phyloP scores from a whole-genome alignment of 768 basidiomycete species.

The Mycena rosella region DNA sequence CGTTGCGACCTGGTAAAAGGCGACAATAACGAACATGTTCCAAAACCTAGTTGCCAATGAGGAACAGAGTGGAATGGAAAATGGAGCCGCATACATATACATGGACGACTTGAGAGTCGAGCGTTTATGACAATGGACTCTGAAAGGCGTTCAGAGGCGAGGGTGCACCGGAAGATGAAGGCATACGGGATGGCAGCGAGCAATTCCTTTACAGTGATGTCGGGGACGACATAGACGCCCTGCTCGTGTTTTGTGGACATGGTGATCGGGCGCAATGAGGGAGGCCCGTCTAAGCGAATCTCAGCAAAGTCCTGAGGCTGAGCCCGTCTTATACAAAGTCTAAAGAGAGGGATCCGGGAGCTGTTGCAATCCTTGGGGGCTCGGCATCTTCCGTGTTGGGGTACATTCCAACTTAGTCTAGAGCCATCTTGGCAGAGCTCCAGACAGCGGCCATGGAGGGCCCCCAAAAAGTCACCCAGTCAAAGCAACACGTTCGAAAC shows the following conservation, averaged over 20 bases:
- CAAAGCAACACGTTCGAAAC: too few relatives aligned
- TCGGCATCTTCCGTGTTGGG: neutral
- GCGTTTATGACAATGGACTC: slow-evolving; percentile 91
- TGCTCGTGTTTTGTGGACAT: slow-evolving; percentile 55
- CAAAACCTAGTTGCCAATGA: slow-evolving; percentile 63
- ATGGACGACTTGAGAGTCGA: slow-evolving; percentile 83
- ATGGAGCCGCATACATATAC: slow-evolving; percentile 73
- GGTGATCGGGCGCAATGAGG: slow-evolving; percentile 13
- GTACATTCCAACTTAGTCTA: too few relatives aligned
- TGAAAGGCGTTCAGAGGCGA: slow-evolving; percentile 42
- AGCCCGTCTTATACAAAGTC: neutral
- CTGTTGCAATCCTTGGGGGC: neutral
- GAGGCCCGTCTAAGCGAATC: neutral
- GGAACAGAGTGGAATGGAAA: neutral
- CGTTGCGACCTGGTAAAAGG: slow-evolving; percentile 74
- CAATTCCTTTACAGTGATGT: slow-evolving; percentile 90
- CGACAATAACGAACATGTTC: slow-evolving; percentile 80
- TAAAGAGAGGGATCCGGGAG: neutral
- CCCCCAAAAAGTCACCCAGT: too few relatives aligned
- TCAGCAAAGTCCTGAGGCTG: neutral
- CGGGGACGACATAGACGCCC: slow-evolving; percentile 77
- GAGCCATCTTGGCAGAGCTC: too few relatives aligned
- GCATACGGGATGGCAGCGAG: slow-evolving; percentile 86
- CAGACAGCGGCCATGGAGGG: too few relatives aligned
- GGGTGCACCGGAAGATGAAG: neutral